Base-by-base conservation (phyloP, 2,329 filamentous ascomycete genomes). In the Trichophyton verrucosum region DNA sequence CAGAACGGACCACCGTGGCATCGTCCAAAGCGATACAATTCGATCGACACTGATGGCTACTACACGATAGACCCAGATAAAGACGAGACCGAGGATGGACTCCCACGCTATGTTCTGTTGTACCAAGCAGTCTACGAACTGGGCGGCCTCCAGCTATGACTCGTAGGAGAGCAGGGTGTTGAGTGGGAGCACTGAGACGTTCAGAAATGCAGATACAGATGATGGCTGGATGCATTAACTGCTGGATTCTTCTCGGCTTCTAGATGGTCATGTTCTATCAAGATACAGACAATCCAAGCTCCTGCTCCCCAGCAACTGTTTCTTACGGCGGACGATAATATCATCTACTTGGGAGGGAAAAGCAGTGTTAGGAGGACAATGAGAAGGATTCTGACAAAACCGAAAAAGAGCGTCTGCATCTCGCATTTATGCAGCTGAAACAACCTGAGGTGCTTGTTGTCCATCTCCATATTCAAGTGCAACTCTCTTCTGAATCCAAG, bases 401-500 rank as follows among this genome's bases (percentile, higher is more conserved):
- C 8, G 33, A 7, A 36, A 11, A 36, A 36, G 30, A 33, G 30
- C 2, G 3, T 33, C 30, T 33, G 30, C 30, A 33, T 33, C 30
- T 33, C 30, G 8, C 33, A 11, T 36, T 36, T 36, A 36, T 9
- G 33, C 33, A 8, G 33, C 33, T 9, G 33, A 8, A 36, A 36
- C 33, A 36, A 36, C 33, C 6, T 8, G 8, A 3, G 33, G 46
- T 24, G 46, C 15, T 49, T 49, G 46, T 15, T 49, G 46, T 49
- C 46, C 46, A 49, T 49, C 46, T n/a, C 46, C 46, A 49, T 49
- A 49, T 49, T 49, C 46, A 49, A 49, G 46, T 49, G 46, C 46
- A 49, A 49, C 46, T 49, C 46, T 49, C 46, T 49, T 49, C 2
- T 49, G 17, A 49, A 49, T 49, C 46, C 46, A 49, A 49, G 11